Evolutionary conservation across 192 early-diverging fungal genomes (phyloP), one percentile per base, ranked within the genome.

Genomic region (Coemansia sp.): DNA sequence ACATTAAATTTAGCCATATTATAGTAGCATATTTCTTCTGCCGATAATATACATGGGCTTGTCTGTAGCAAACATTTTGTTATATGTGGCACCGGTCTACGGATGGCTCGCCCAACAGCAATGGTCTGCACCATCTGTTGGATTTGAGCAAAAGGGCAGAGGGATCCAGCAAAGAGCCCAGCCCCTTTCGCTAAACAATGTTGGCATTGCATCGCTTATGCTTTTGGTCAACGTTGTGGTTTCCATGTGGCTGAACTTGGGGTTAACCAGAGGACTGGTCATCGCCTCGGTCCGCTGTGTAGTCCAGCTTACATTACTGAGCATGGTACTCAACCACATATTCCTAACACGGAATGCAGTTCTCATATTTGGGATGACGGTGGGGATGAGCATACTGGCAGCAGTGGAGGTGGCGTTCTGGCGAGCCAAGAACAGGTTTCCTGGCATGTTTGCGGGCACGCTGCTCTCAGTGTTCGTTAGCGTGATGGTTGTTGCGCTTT

Each of bases 251-350:
- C 73, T 95, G 22, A 86, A 88, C 0, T 80, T 93, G 20, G 84
- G 86, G 4, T 62, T 95, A 6, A 87, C 86, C 62, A 70, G 54
- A 17, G 86, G 85, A 2, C 67, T 95, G 11, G 73, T 90, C 9
- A 74, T 94, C 5, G 81, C 90, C 8, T 82, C 91, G 0, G 52
- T 87, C 43, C 86, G 92, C 23, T 92, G 90, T 64, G 69, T 93
- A 25, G 81, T 89, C 19, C 93, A 95, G 65, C 80, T 95, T 33
- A 87, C 88, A 4, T 50, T 91, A 20, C 87, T 95, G 80, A 89
- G 89, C 7, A 66, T 83, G 55, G 69, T 92, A 9, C 70, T 92
- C 17, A 79, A 89, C 66, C 83, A 89, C 64, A 85, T 92, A 17
- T 90, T 92, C 54, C 65, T 69, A 20, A 82, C 83, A 9, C 67